These are phyloP conservation scores for Penicillium capsulatum DNA, from an alignment of 2,329 filamentous ascomycete species.

Conservation along the genomic window DNA sequence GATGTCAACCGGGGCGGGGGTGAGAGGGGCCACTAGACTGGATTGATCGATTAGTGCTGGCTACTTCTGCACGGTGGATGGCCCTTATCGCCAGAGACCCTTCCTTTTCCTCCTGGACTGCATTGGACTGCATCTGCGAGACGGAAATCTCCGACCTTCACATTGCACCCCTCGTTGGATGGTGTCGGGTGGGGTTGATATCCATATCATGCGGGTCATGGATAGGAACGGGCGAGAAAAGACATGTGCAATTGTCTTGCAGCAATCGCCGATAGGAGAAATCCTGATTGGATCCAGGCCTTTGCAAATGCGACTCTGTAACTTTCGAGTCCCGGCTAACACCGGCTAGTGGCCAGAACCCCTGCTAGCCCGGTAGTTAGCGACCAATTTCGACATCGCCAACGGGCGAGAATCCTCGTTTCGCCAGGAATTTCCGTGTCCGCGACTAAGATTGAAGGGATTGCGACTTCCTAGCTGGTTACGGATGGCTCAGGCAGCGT, in stretches of 20 bases:
- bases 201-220: conserved; percentile 6
- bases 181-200: conserved; percentile 17
- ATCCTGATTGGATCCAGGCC: conserved; percentile 2
- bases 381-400: too few species aligned
- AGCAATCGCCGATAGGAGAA: background rate
- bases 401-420: too few species aligned
- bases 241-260: conserved; percentile 21
- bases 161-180: too few species aligned
- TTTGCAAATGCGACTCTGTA: conserved; percentile 23
- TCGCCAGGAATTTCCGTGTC: too few species aligned
- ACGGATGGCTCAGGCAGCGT: too few species aligned
- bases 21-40: conserved; percentile 7
- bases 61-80: too few species aligned
- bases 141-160: background rate
- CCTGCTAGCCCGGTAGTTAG: conserved; percentile 14
- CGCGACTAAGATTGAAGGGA: too few species aligned
- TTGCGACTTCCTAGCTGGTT: too few species aligned
- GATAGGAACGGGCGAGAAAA: conserved; percentile 2
- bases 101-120: conserved; percentile 1
- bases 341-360: conserved; percentile 17
- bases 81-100: conserved; percentile 2
- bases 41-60: conserved; percentile 1
- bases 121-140: background rate
- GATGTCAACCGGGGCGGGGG: background rate
- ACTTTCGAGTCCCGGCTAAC: conserved; percentile 24